Evolutionary conservation across 331 rosid species (phyloP).

Genomic region (Acacia concinna): DNA sequence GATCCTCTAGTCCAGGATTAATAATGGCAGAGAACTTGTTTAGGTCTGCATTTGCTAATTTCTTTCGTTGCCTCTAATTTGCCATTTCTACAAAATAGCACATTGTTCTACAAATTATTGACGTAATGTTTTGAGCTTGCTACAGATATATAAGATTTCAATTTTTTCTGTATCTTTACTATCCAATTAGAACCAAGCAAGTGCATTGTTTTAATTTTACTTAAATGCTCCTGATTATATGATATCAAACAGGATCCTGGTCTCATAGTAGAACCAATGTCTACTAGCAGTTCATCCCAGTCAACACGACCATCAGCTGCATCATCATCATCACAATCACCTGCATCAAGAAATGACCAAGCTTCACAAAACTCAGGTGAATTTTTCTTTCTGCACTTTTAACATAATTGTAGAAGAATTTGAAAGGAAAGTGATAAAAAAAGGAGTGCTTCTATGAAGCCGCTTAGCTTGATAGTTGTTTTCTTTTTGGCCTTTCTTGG

Average conservation of each 20-base stretch:
- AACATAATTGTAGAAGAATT: neutral
- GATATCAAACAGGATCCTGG: slow-evolving; percentile 67
- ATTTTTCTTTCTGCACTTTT: neutral
- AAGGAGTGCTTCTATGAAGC: neutral
- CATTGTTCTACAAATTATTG: neutral
- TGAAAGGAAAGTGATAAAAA: neutral
- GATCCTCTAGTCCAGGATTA: neutral
- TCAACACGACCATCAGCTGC: slow-evolving; percentile 58
- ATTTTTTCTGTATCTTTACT: neutral
- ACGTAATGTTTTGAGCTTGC: neutral
- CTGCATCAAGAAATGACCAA: slow-evolving; percentile 53
- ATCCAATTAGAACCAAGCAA: neutral
- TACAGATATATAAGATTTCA: neutral
- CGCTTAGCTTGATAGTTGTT: neutral
- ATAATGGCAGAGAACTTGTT: neutral
- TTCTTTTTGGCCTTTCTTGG: neutral
- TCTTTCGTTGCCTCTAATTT: neutral
- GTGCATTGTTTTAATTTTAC: slow-evolving; percentile 9
- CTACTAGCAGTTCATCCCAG: slow-evolving; percentile 62
- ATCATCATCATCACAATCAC: slow-evolving; percentile 35
- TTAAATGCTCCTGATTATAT: slow-evolving; percentile 27
- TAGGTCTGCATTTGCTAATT: neutral
- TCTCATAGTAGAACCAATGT: slow-evolving; percentile 77
- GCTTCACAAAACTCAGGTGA: slow-evolving; percentile 63
- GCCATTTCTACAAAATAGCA: neutral